These are phyloP conservation scores for Schizochytrium sp. DNA, from an alignment of 108 stramenopile genomes.

Conservation along the genomic window DNA sequence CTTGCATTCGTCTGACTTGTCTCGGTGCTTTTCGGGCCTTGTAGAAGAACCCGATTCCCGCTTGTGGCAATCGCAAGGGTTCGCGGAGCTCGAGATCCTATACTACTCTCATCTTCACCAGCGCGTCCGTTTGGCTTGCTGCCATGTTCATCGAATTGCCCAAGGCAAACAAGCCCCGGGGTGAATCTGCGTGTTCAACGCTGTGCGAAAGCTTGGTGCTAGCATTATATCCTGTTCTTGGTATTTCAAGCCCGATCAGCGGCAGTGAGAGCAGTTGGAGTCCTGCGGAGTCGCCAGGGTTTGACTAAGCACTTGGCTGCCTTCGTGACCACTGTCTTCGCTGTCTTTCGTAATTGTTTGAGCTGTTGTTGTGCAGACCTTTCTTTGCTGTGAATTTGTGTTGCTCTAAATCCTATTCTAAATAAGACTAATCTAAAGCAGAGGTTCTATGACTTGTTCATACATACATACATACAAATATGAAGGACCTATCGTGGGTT, in stretches of 20 bases:
- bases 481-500: too few relatives aligned
- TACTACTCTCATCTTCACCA: background rate
- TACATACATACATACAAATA: too few relatives aligned
- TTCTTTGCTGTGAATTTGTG: too few relatives aligned
- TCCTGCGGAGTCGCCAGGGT: too few relatives aligned
- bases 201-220: constrained; percentile 16
- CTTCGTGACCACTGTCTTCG: too few relatives aligned
- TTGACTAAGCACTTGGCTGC: too few relatives aligned
- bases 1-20: background rate
- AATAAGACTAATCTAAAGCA: too few relatives aligned
- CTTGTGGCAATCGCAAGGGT: constrained; percentile 33
- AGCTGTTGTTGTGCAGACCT: too few relatives aligned
- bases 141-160: background rate
- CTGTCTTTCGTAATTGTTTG: too few relatives aligned
- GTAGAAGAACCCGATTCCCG: constrained; percentile 22
- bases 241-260: background rate
- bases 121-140: background rate
- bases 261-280: background rate
- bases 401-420: too few relatives aligned
- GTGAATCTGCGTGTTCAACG: background rate
- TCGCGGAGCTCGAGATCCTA: background rate
- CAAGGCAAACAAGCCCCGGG: constrained; percentile 26
- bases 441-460: too few relatives aligned
- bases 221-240: background rate
- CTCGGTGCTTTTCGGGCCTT: background rate